Evolutionary conservation across 2,329 filamentous ascomycete genomes (phyloP).

Genomic region (Bretziella fagacearum): DNA sequence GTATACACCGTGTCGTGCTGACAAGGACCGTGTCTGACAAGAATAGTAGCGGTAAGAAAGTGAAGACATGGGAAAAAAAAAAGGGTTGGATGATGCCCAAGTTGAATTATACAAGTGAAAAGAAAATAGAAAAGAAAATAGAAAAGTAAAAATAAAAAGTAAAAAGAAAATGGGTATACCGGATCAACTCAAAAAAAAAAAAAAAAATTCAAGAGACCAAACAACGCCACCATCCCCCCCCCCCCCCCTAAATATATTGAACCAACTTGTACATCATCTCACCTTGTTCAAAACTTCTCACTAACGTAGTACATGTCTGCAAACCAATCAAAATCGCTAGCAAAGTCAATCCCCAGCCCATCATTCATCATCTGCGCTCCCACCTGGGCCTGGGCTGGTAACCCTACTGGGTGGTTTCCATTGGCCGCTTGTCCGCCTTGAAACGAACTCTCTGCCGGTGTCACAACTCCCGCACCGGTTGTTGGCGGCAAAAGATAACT

Average conservation of each 20-base stretch:
- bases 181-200: no score
- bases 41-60: no score
- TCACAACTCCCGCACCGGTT: conserved; percentile 16
- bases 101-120: no score
- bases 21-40: no score
- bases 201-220: neutral
- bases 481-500: conserved; percentile 20
- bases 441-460: conserved; percentile 22
- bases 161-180: no score
- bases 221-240: neutral
- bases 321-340: conserved; percentile 14
- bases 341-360: conserved; percentile 9
- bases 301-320: conserved; percentile 11
- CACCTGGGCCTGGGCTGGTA: neutral
- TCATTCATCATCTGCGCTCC: neutral
- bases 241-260: neutral
- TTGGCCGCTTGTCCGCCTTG: conserved; percentile 18
- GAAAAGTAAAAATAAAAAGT: no score
- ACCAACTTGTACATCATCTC: neutral
- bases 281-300: conserved; percentile 2
- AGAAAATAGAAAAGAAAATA: no score
- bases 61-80: no score
- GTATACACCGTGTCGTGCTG: no score
- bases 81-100: no score
- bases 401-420: neutral